Percentiles rank a stretch among this genome's conserved stretches.
phyloP scores from a whole-genome alignment of 257 asterid species.

The Solanum tacnaense region DNA sequence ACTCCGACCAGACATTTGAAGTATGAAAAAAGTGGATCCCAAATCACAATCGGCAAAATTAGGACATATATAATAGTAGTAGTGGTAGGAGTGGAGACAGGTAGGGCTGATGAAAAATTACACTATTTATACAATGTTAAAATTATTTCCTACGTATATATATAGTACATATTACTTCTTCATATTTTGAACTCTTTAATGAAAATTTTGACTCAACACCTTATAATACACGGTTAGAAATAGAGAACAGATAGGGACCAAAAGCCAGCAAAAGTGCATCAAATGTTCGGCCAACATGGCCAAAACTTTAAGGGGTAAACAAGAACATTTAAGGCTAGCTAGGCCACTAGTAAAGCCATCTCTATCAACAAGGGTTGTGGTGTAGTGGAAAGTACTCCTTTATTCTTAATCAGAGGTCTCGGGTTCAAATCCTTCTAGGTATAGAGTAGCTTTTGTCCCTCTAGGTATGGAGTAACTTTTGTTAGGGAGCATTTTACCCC shows the following conservation, averaged over 20 bases:
- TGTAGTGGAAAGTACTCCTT: rapidly evolving
- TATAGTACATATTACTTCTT: background rate
- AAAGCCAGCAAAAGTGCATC: background rate
- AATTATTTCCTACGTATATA: background rate
- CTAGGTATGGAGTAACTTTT: too few relatives aligned
- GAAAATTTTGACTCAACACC: rapidly evolving
- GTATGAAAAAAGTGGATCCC: background rate
- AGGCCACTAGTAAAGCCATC: background rate
- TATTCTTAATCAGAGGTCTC: rapidly evolving
- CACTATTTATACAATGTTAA: background rate
- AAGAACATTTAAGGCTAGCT: background rate
- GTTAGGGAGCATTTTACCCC: too few relatives aligned
- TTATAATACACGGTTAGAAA: background rate
- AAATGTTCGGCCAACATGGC: background rate
- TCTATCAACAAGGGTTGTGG: background rate
- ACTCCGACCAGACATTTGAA: background rate
- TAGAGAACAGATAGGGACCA: background rate
- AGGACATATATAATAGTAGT: background rate
- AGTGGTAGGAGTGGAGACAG: rapidly evolving
- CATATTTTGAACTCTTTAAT: background rate
- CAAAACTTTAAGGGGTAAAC: background rate
- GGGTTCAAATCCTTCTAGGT: rapidly evolving
- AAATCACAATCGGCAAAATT: background rate
- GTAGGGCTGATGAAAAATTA: background rate
- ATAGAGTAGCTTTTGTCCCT: too few relatives aligned